Evolutionary conservation across 2,329 filamentous ascomycete species (phyloP).

Genomic region (Phaeosphaeria sp.): DNA sequence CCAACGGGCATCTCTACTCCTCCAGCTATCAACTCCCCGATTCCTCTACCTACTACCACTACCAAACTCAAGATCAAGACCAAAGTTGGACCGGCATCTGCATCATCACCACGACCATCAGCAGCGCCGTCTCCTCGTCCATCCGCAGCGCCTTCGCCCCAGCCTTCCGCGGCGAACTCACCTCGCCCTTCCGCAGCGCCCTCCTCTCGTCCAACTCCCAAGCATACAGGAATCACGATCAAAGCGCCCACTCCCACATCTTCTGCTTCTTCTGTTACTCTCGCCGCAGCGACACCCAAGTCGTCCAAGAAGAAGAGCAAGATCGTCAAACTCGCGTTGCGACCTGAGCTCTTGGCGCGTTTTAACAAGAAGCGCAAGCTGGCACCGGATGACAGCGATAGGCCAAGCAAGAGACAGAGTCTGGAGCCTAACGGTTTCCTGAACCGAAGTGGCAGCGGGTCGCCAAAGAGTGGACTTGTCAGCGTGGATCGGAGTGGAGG

Average conservation of each 20-base stretch:
- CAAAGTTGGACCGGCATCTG: conserved; percentile 14
- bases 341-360: conserved; percentile 19
- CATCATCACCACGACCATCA: conserved; percentile 10
- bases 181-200: conserved; percentile 14
- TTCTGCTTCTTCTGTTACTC: conserved; percentile 1
- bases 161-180: conserved; percentile 12
- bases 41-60: conserved; percentile 30
- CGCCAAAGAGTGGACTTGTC: conserved; percentile 21
- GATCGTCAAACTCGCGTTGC: conserved; percentile 32
- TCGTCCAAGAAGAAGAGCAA: conserved; percentile 32
- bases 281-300: conserved; percentile 9
- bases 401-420: conserved; percentile 38
- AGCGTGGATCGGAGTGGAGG: conserved; percentile 20
- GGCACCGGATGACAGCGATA: conserved; percentile 20
- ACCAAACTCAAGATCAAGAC: conserved; percentile 40
- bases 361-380: conserved; percentile 34
- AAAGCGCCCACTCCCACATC: conserved; percentile 1
- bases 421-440: conserved; percentile 23
- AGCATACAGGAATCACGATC: conserved; percentile 8
- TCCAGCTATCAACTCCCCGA: conserved; percentile 31
- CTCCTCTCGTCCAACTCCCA: no score
- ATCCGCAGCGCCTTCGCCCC: conserved; percentile 8
- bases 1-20: conserved; percentile 25
- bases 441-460: conserved; percentile 10
- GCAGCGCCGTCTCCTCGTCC: conserved; percentile 16